Percentiles rank a stretch among this genome's conserved stretches.
These are phyloP conservation scores for Colletotrichum australisinense DNA, from an alignment of 2,329 filamentous ascomycete species.

Conservation along the genomic window DNA sequence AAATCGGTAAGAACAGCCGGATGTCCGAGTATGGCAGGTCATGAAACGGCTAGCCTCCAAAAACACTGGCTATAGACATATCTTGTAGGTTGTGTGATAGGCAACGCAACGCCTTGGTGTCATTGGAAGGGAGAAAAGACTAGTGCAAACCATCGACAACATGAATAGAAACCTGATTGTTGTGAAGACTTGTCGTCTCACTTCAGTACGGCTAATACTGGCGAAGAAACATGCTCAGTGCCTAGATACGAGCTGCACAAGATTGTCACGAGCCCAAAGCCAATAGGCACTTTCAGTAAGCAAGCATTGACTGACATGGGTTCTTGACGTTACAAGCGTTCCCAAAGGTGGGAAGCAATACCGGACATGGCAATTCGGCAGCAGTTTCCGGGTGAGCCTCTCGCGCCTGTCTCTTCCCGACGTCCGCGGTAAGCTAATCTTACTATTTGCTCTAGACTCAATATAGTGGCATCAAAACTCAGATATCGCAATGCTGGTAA, in stretches of 20 bases:
- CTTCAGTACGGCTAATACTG: no score
- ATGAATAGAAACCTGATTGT: no score
- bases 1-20: not conserved
- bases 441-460: not conserved
- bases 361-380: not conserved
- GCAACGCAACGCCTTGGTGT: no score
- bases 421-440: not conserved
- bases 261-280: no score
- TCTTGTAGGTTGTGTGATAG: no score
- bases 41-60: no score
- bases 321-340: not conserved
- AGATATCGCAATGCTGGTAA: not conserved
- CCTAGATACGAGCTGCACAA: no score
- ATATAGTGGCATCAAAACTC: not conserved
- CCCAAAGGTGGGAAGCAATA: not conserved
- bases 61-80: not conserved
- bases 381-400: not conserved
- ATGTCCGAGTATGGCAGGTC: not conserved
- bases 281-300: no score
- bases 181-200: no score
- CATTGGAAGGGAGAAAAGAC: no score
- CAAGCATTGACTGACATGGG: not conserved
- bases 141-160: no score
- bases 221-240: not conserved
- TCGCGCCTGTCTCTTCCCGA: not conserved